Conservation (phyloP, 2,329 filamentous ascomycete genomes). For the Thelonectria rubi region DNA sequence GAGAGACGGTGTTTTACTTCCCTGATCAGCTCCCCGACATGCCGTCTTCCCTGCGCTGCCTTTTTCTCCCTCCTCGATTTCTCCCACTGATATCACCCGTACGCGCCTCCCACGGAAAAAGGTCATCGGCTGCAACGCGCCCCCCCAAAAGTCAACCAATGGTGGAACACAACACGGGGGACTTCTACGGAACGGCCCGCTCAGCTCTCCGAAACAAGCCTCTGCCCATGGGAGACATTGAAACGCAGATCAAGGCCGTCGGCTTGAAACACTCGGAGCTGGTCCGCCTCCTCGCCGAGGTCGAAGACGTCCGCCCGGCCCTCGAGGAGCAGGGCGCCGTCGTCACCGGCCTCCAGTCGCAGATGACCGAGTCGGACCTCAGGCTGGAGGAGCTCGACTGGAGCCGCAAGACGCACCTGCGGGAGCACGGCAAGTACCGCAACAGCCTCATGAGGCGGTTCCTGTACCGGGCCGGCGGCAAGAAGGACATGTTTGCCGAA, state of each 20-base stretch:
- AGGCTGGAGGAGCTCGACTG: slow-evolving; percentile 51
- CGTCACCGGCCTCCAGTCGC: slow-evolving; percentile 55
- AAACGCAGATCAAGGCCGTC: slow-evolving; percentile 51
- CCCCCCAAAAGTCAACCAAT: background rate
- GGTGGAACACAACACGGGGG: background rate
- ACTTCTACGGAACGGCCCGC: slow-evolving; percentile 1
- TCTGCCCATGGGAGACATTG: slow-evolving; percentile 42
- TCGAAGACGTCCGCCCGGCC: slow-evolving; percentile 57
- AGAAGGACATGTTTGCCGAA: slow-evolving; percentile 51
- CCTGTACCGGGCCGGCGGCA: slow-evolving; percentile 60
- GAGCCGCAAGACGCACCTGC: slow-evolving; percentile 57
- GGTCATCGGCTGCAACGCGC: background rate
- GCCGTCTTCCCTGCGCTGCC: background rate
- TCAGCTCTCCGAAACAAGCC: background rate
- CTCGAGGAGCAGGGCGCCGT: slow-evolving; percentile 57
- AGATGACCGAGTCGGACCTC: slow-evolving; percentile 49
- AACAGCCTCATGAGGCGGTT: slow-evolving; percentile 62
- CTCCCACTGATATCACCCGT: background rate
- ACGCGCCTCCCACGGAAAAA: background rate
- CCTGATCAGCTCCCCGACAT: background rate
- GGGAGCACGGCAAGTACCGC: slow-evolving; percentile 62
- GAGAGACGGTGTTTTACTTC: background rate
- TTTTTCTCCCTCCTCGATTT: background rate
- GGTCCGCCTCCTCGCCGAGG: slow-evolving; percentile 56
- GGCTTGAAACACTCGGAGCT: slow-evolving; percentile 54